Percentiles rank a stretch among this genome's conserved stretches.
These are phyloP conservation scores for Saccharomycopsis babjevae DNA, from an alignment of 805 yeast genomes.

Conservation along the genomic window DNA sequence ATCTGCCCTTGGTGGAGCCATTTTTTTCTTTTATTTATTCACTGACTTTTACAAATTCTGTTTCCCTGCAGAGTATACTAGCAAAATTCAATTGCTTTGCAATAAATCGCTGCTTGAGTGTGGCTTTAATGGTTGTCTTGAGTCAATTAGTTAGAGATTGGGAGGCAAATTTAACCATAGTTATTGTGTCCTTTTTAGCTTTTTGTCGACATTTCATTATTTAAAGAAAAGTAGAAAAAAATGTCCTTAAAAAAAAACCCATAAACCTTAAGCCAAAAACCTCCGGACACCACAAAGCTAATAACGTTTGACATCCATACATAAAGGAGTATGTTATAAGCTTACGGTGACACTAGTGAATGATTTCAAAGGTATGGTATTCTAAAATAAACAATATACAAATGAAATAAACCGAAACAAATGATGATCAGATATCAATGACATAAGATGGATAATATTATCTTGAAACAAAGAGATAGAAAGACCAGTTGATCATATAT, in stretches of 20 bases:
- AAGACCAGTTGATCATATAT: background rate
- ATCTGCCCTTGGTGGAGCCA: slow-evolving; percentile 74
- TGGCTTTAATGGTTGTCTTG: background rate
- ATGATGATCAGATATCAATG: background rate
- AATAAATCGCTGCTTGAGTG: no score
- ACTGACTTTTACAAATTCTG: background rate
- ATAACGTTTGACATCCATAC: background rate
- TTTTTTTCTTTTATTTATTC: background rate
- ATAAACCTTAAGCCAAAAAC: no score
- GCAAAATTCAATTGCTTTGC: background rate
- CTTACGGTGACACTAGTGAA: background rate
- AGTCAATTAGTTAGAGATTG: background rate
- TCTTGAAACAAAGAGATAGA: background rate
- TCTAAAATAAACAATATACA: background rate
- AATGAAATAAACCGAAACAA: background rate
- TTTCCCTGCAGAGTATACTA: background rate
- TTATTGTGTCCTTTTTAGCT: background rate
- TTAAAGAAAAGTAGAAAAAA: background rate
- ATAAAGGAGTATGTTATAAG: background rate
- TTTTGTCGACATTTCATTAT: background rate
- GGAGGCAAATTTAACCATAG: background rate
- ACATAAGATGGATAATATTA: background rate
- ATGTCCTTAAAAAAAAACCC: background rate
- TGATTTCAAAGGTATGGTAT: background rate
- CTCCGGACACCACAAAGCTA: background rate